These are phyloP conservation scores for Aethionema arabicum DNA, from an alignment of 345 rosid species.

Conservation along the genomic window DNA sequence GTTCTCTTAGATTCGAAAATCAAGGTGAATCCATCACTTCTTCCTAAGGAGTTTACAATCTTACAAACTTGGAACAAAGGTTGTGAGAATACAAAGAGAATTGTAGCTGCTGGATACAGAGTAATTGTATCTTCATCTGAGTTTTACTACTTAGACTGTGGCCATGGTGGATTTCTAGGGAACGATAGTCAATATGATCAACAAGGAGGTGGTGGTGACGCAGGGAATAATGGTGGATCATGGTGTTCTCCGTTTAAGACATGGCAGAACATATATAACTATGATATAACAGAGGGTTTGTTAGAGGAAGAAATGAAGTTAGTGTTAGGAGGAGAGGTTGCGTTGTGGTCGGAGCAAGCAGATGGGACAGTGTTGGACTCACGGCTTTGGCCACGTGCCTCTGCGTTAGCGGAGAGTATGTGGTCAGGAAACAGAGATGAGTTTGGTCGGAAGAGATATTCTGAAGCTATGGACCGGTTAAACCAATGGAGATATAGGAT, in stretches of 20 bases:
- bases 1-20: conserved; percentile 52
- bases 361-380: conserved; percentile 63
- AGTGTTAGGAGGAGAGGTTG: conserved; percentile 90
- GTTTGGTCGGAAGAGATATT: conserved; percentile 60
- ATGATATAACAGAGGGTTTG: conserved; percentile 70
- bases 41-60: conserved; percentile 60
- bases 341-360: conserved; percentile 94
- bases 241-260: conserved; percentile 93
- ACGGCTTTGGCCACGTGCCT: conserved; percentile 78
- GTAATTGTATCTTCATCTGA: conserved; percentile 81
- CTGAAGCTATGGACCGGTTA: conserved; percentile 70
- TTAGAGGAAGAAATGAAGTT: conserved; percentile 57
- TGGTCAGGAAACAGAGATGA: conserved; percentile 85
- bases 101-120: conserved; percentile 70
- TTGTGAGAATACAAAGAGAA: conserved; percentile 57
- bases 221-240: conserved; percentile 47
- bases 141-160: conserved; percentile 84
- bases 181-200: conserved; percentile 68
- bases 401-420: conserved; percentile 77
- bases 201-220: conserved; percentile 32
- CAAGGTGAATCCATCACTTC: conserved; percentile 49
- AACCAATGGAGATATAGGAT: conserved; percentile 84
- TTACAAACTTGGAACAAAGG: conserved; percentile 90
- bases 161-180: conserved; percentile 70
- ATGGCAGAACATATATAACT: conserved; percentile 84